Percentiles rank a stretch among this genome's conserved stretches.
Evolutionary conservation across 345 rosid genomes (phyloP).

Genomic region (Salix dunnii): DNA sequence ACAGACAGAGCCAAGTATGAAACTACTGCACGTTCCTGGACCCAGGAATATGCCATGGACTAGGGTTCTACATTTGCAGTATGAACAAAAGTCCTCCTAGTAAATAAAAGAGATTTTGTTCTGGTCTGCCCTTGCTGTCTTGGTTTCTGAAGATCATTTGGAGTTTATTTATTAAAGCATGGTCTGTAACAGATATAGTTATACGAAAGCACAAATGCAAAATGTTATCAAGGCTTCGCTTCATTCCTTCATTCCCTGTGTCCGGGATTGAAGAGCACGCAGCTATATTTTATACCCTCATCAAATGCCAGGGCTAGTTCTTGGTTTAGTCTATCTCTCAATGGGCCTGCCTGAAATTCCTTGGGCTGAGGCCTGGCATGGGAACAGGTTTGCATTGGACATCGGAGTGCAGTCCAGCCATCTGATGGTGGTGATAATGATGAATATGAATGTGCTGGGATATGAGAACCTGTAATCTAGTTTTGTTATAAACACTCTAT

Average conservation of each 20-base stretch:
- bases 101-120: conserved; percentile 4
- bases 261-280: neutral
- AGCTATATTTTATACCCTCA: neutral
- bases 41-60: conserved; percentile 22
- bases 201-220: neutral
- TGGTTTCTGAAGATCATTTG: neutral
- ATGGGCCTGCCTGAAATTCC: neutral
- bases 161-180: neutral
- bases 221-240: neutral
- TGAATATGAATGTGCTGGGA: too few relatives aligned
- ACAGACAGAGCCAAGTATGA: conserved; percentile 20
- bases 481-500: too few relatives aligned
- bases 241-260: neutral
- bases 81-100: neutral
- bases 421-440: neutral
- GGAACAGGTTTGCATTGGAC: too few relatives aligned
- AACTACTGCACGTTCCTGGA: conserved; percentile 23
- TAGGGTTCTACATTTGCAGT: neutral
- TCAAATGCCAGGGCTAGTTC: neutral
- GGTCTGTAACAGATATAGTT: neutral
- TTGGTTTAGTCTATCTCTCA: too few relatives aligned
- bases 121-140: neutral
- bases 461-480: too few relatives aligned
- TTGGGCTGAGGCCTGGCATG: neutral
- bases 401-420: neutral